These are phyloP conservation scores for Penicillium salamii DNA, from an alignment of 495 filamentous ascomycete genomes.

Conservation along the genomic window DNA sequence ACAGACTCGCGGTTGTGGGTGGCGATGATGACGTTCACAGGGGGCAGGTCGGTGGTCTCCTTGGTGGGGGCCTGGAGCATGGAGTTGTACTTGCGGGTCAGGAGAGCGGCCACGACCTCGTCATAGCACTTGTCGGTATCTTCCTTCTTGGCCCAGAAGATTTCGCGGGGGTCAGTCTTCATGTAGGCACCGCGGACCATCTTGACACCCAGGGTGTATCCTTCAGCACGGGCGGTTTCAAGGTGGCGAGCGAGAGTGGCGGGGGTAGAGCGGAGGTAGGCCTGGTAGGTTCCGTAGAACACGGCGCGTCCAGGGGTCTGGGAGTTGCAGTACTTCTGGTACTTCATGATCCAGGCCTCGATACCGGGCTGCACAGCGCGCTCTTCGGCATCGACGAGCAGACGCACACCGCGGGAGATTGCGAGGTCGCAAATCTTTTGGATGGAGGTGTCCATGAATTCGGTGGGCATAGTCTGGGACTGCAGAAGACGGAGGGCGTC, in stretches of 20 bases:
- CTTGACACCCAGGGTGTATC: conserved; percentile 83
- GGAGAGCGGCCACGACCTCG: conserved; percentile 54
- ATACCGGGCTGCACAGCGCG: conserved; percentile 76
- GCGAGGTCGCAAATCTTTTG: conserved; percentile 75
- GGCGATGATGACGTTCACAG: conserved; percentile 72
- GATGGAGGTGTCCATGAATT: conserved; percentile 65
- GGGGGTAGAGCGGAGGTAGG: conserved; percentile 74
- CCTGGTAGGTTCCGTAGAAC: conserved; percentile 78
- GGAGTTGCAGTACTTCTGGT: conserved; percentile 77
- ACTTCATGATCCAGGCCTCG: conserved; percentile 76
- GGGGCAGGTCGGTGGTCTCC: conserved; percentile 50
- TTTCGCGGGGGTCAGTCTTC: conserved; percentile 68
- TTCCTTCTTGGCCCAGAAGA: conserved; percentile 78
- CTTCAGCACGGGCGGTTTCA: conserved; percentile 58
- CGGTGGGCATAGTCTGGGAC: conserved; percentile 53
- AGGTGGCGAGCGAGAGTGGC: conserved; percentile 64
- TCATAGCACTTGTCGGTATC: conserved; percentile 74
- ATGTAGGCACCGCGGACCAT: conserved; percentile 92
- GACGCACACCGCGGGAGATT: conserved; percentile 60
- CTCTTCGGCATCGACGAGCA: conserved; percentile 93
- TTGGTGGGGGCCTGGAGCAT: conserved; percentile 42
- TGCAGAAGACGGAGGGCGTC: conserved; percentile 66
- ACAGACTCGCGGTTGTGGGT: conserved; percentile 91
- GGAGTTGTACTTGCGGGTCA: conserved; percentile 53
- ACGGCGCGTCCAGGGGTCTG: conserved; percentile 56